Base-by-base conservation (phyloP, 306 rosid species). In the Vigna nakashimae region DNA sequence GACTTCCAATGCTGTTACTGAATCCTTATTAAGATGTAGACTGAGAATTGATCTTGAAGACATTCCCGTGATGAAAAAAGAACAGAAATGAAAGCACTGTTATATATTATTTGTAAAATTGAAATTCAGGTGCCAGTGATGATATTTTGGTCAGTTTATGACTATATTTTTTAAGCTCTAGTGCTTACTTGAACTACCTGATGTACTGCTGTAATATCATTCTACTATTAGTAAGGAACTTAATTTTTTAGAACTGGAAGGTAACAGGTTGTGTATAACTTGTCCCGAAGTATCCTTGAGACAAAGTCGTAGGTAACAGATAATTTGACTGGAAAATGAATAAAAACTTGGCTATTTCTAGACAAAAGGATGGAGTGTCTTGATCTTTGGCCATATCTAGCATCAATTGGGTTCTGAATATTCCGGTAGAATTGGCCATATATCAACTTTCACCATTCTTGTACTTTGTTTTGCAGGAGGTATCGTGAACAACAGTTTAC, bases 401-500 rank as follows among this genome's bases (percentile, higher is more conserved):
- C 60, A 72, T 15, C 46, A 22, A 73, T 12, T 34, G 71, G 7
- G 0, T 8, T 64, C 32, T 32, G 36, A 52, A 26, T 65, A 17
- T 80, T 15, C 53, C 6, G 62, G 15, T 60, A 53, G 30, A 58
- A 9, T 42, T 20, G 50, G 49, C 46, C 20, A 26, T 48, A 32
- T 43, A 43, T 67, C 16, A 22, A 60, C 67, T 24, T 65, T 58
- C 17, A 74, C 71, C 43, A 46, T 66, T 71, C 26, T 83, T 60
- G 74, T 70, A 11, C 66, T 82, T 57, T 66, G 15, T 80, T 73
- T 66, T 71, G 26, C 86, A 93, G 99, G 99, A 74, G 98, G 99
- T 76, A 96, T 96, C 30, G 99, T 96, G 75, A 91, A 96, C 90
- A 91, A 88, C 82, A 65, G 83, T 3, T 86, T 96, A 60, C 97